phyloP scores from a whole-genome alignment of 306 rosid genomes.

The Fagus sylvatica region DNA sequence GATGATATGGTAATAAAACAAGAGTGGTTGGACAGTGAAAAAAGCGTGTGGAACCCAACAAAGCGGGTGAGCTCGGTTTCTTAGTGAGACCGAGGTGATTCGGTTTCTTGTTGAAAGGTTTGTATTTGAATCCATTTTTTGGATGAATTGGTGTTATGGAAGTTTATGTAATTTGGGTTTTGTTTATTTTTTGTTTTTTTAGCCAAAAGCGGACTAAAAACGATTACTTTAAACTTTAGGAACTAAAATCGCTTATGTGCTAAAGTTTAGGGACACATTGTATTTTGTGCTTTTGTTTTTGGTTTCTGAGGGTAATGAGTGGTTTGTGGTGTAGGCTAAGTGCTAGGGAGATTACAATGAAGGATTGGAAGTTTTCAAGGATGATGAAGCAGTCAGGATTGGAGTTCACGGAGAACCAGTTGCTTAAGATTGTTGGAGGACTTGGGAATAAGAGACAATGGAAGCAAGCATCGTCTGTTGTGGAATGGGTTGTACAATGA shows the following conservation, averaged over 20 bases:
- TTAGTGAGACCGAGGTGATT: slow-evolving; percentile 65
- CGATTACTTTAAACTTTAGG: no score
- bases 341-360: slow-evolving; percentile 52
- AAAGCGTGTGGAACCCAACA: slow-evolving; percentile 20
- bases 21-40: slow-evolving; percentile 42
- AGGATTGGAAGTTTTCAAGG: slow-evolving; percentile 84
- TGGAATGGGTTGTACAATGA: slow-evolving; percentile 72
- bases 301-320: not conserved
- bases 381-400: slow-evolving; percentile 87
- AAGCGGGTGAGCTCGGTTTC: no score
- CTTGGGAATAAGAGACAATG: slow-evolving; percentile 70
- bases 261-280: no score
- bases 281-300: no score
- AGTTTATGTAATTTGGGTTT: slow-evolving; percentile 3
- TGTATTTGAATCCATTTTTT: slow-evolving; percentile 25
- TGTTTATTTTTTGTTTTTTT: not conserved
- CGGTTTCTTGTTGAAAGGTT: slow-evolving; percentile 87
- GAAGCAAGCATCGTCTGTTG: slow-evolving; percentile 81
- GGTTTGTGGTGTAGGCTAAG: slow-evolving; percentile 51
- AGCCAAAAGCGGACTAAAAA: no score
- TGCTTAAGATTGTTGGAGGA: slow-evolving; percentile 60
- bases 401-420: slow-evolving; percentile 74
- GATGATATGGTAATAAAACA: slow-evolving; percentile 62
- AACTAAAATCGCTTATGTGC: no score
- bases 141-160: not conserved